These are phyloP conservation scores for Periglandula ipomoeae DNA, from an alignment of 2,329 filamentous ascomycete species.

Conservation along the genomic window DNA sequence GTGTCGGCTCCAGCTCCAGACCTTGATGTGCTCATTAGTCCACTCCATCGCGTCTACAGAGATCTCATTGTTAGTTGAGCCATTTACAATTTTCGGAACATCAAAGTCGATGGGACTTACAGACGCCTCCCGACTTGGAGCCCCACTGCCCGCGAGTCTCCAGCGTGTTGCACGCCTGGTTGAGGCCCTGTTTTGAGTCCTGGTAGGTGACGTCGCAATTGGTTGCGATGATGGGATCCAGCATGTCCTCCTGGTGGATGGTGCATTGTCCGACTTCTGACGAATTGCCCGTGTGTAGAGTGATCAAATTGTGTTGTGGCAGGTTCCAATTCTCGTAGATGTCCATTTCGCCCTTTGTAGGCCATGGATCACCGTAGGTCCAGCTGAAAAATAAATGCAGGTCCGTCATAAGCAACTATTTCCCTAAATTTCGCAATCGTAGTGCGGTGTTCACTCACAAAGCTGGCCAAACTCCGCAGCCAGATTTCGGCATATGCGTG, in stretches of 20 bases:
- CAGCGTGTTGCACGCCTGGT: slow-evolving; percentile 31
- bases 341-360: slow-evolving; percentile 54
- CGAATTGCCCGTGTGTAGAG: slow-evolving; percentile 42
- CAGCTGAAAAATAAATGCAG: slow-evolving; percentile 23
- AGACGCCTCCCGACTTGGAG: slow-evolving; percentile 29
- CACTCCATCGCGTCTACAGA: slow-evolving; percentile 33
- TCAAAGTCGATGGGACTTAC: slow-evolving; percentile 16
- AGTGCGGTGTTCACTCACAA: slow-evolving; percentile 33
- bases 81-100: slow-evolving; percentile 17
- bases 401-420: background rate
- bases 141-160: slow-evolving; percentile 31
- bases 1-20: slow-evolving; percentile 29
- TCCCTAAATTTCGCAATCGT: background rate
- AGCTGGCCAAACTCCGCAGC: slow-evolving; percentile 66
- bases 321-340: slow-evolving; percentile 59
- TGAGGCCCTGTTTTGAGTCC: slow-evolving; percentile 13
- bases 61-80: too few relatives aligned
- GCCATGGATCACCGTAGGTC: slow-evolving; percentile 47
- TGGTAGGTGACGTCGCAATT: slow-evolving; percentile 32
- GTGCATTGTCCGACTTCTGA: slow-evolving; percentile 25
- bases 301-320: slow-evolving; percentile 43
- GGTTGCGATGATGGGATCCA: slow-evolving; percentile 20
- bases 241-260: slow-evolving; percentile 21
- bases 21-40: slow-evolving; percentile 30
- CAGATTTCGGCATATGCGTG: slow-evolving; percentile 54